phyloP scores from a whole-genome alignment of 1,139 yeast species.

The Meyerozyma carpophila region DNA sequence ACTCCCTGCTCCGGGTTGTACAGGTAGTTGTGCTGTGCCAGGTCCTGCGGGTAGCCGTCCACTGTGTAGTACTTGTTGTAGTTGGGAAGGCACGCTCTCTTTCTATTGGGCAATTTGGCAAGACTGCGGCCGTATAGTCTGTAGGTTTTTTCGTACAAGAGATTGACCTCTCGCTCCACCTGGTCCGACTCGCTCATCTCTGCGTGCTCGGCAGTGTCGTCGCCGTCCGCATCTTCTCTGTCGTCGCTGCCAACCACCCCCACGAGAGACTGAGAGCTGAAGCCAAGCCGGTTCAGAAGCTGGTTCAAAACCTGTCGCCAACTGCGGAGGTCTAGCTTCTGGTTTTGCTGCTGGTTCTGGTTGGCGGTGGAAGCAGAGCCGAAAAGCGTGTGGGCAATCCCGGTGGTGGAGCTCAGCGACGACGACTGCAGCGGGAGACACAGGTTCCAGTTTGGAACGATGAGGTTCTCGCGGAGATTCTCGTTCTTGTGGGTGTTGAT shows the following conservation, averaged over 20 bases:
- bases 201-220: conserved; percentile 4
- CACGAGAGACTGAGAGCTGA: conserved; percentile 27
- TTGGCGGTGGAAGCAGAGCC: conserved; percentile 24
- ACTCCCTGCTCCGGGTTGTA: conserved; percentile 26
- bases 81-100: conserved; percentile 41
- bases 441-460: conserved; percentile 40
- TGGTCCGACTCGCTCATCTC: conserved; percentile 13
- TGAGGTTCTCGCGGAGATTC: conserved; percentile 34
- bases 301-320: conserved; percentile 36
- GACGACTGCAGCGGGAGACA: conserved; percentile 32
- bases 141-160: conserved; percentile 36
- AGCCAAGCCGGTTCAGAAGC: conserved; percentile 34
- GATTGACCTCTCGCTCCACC: conserved; percentile 30
- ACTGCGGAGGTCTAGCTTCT: conserved; percentile 26
- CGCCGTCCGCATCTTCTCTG: conserved; percentile 2
- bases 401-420: conserved; percentile 7
- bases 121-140: conserved; percentile 37
- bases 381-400: conserved; percentile 12
- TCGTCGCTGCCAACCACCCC: conserved; percentile 18
- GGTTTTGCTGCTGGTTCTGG: conserved; percentile 8
- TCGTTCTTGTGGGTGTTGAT: conserved; percentile 45
- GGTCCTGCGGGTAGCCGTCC: conserved; percentile 6
- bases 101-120: conserved; percentile 31
- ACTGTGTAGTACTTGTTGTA: conserved; percentile 27
- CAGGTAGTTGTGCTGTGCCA: conserved; percentile 10